Conservation (phyloP, 495 filamentous ascomycete species). For the Usnea hakonensis region DNA sequence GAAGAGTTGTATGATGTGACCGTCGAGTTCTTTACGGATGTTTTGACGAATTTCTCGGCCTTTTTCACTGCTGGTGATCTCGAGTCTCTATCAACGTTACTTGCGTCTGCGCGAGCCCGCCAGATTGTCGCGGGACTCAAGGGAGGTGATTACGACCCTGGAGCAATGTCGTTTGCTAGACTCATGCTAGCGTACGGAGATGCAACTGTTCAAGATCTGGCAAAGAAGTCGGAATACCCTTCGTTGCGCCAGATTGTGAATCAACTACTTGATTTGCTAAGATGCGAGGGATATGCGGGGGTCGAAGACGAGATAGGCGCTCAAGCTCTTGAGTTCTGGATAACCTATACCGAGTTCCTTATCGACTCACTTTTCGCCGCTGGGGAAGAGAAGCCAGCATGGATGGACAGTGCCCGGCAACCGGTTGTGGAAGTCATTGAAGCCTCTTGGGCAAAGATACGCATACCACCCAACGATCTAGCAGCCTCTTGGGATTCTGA, state of each 20-base stretch:
- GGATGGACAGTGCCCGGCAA: conserved; percentile 28
- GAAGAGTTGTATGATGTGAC: conserved; percentile 49
- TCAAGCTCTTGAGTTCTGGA: conserved; percentile 80
- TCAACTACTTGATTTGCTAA: conserved; percentile 56
- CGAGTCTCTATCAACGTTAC: conserved; percentile 44
- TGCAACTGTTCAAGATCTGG: conserved; percentile 46
- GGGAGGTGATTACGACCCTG: conserved; percentile 54
- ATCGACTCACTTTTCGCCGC: conserved; percentile 30
- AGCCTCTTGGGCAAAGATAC: conserved; percentile 55
- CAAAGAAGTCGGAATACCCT: conserved; percentile 25
- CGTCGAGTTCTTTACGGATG: conserved; percentile 56
- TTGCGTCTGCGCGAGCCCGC: conserved; percentile 48
- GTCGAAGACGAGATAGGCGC: conserved; percentile 72
- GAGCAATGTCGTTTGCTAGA: conserved; percentile 59
- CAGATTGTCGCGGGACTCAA: conserved; percentile 41
- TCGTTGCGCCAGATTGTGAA: conserved; percentile 7
- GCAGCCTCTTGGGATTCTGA: conserved; percentile 58
- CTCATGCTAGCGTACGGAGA: conserved; percentile 65
- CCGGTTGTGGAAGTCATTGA: conserved; percentile 50
- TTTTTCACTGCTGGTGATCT: conserved; percentile 54
- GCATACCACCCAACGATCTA: conserved; percentile 44
- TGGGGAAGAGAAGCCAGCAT: conserved; percentile 32
- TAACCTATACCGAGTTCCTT: conserved; percentile 53
- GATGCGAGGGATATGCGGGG: conserved; percentile 62
- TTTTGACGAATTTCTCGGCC: conserved; percentile 53